phyloP scores from a whole-genome alignment of 106 monocot species.

The Apostasia ramifera region DNA sequence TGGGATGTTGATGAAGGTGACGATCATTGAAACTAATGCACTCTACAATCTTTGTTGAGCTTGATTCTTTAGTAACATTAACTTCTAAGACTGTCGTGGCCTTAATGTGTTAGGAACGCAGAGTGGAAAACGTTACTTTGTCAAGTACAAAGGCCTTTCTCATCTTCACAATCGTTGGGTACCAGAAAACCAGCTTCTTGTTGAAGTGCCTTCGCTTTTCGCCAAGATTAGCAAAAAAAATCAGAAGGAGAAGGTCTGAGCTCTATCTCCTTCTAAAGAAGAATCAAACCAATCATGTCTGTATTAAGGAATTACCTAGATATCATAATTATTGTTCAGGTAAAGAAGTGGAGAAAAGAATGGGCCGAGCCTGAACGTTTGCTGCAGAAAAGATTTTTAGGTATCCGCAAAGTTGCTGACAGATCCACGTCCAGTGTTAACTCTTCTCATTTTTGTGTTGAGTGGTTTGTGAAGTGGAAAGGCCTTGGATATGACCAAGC shows the following conservation, averaged over 20 bases:
- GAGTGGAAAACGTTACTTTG: conserved; percentile 54
- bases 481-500: conserved; percentile 71
- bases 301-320: background rate
- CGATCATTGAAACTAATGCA: background rate
- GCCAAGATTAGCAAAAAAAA: conserved; percentile 40
- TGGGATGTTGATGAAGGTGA: conserved; percentile 55
- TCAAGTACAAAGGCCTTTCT: conserved; percentile 71
- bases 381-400: conserved; percentile 47
- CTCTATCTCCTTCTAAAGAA: background rate
- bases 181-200: conserved; percentile 52
- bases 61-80: conserved; percentile 1
- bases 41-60: background rate
- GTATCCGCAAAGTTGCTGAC: conserved; percentile 32
- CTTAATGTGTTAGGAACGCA: conserved; percentile 23
- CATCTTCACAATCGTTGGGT: conserved; percentile 87
- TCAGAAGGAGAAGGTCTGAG: conserved; percentile 57
- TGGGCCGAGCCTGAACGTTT: conserved; percentile 74
- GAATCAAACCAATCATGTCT: background rate
- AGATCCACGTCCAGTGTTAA: conserved; percentile 12
- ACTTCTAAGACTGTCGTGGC: conserved; percentile 13
- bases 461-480: conserved; percentile 91
- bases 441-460: conserved; percentile 30
- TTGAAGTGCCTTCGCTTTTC: conserved; percentile 45
- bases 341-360: conserved; percentile 53
- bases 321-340: conserved; percentile 19